These are phyloP conservation scores for Calonectria pauciramosa DNA, from an alignment of 2,329 filamentous ascomycete species.

Conservation along the genomic window DNA sequence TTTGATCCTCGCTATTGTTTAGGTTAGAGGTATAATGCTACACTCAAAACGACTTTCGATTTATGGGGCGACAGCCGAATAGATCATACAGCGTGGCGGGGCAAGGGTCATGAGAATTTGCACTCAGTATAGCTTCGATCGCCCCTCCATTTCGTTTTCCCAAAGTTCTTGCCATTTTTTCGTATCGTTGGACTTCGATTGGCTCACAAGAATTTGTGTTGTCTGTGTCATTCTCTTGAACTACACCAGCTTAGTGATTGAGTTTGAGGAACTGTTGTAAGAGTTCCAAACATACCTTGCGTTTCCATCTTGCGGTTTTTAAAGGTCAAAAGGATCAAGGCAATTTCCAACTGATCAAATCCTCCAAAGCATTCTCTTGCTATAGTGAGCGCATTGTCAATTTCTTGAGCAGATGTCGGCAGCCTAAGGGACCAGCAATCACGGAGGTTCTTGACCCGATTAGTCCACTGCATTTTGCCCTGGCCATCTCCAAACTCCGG, in stretches of 20 bases:
- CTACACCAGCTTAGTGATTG: not conserved
- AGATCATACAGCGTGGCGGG: not conserved
- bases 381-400: not conserved
- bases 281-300: constrained; percentile 45
- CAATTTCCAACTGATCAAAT: not conserved
- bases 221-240: not conserved
- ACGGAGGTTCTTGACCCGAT: not conserved
- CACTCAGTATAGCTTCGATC: not conserved
- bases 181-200: not conserved
- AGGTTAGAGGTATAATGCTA: not conserved
- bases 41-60: not conserved
- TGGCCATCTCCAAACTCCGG: not conserved
- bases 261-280: not conserved
- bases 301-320: not conserved
- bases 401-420: not conserved
- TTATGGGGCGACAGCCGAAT: not conserved
- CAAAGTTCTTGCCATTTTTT: not conserved
- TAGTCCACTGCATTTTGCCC: not conserved
- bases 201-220: not conserved
- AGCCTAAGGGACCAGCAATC: not conserved
- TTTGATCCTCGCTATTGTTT: not conserved
- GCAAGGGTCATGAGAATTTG: not conserved
- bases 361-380: not conserved
- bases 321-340: not conserved
- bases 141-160: too few species aligned